Evolutionary conservation across 2,329 filamentous ascomycete species (phyloP), one percentile per base, ranked within the genome.

Genomic region (Pestalotiopsis sp.): DNA sequence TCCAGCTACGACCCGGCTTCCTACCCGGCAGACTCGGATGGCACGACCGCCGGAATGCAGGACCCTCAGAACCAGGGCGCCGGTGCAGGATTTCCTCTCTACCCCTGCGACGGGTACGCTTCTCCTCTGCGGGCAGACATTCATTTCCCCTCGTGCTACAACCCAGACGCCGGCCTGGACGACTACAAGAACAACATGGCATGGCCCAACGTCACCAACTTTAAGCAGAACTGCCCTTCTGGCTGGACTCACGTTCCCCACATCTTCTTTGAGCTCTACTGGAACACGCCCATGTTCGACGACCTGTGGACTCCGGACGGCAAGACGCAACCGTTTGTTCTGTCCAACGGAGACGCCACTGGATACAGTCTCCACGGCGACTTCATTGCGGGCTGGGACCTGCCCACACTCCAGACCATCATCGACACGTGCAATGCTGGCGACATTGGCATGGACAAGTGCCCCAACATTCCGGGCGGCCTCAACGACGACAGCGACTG

Each of bases 101-200:
- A 87, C 77, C 87, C 90, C 75, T 94, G 93, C 77, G 88, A 92
- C 74, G 86, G 87, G 65, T 84, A 81, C 68, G 84, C 83, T 72
- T 90, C 89, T 65, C 89, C 89, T 69, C 84, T 90, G 59, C 88
- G 91, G 52, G 85, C 87, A 68, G 90, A 93, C 72, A 81, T 93
- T 56, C 91, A 92, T 82, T 92, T 93, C 81, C 91, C 91, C 5
- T 90, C 89, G 5, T 93, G 91, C 84, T 93, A 92, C 86, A 87
- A 93, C 79, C 91, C 91, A 38, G 77, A 85, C 57, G 83, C 86
- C 61, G 89, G 87, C 68, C 82, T 90, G 56, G 80, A 83, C 39
- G 84, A 90, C 80, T 89, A 88, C 82, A 82, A 85, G 75, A 86
- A 84, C 73, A 93, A 93, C 82, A 91, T 91, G 85, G 84, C 82